Percentiles rank a stretch among this genome's conserved stretches.
Conservation (phyloP, 2,329 filamentous ascomycete genomes). For the Cadophora sp. region DNA sequence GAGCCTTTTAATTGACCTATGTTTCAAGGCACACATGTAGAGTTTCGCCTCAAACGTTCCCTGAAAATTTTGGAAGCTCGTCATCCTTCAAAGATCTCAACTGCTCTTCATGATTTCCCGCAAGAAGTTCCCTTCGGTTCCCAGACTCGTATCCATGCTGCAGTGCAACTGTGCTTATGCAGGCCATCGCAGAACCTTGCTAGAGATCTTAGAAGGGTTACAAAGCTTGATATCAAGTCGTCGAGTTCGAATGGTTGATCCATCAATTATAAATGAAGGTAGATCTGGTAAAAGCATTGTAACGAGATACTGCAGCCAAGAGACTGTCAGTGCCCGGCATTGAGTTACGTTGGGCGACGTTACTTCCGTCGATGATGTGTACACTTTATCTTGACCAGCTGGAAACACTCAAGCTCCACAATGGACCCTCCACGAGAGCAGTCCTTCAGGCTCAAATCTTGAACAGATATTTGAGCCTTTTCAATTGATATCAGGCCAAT, state of each 20-base stretch:
- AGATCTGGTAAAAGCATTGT: not conserved
- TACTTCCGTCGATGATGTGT: not conserved
- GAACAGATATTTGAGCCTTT: no score
- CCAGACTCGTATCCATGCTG: not conserved
- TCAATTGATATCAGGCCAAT: not conserved
- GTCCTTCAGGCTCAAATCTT: not conserved
- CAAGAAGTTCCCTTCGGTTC: not conserved
- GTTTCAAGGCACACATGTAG: not conserved
- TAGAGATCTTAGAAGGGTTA: not conserved
- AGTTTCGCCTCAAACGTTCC: not conserved
- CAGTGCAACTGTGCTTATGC: not conserved
- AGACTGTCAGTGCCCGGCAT: not conserved
- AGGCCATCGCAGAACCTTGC: not conserved
- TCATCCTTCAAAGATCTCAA: not conserved
- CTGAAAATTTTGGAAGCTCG: not conserved
- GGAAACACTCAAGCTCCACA: not conserved
- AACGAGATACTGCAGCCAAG: not conserved
- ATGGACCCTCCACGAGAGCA: not conserved
- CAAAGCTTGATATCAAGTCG: not conserved
- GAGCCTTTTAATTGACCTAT: not conserved
- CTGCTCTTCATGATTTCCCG: not conserved
- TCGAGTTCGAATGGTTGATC: not conserved
- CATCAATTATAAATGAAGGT: not conserved
- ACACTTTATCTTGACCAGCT: not conserved
- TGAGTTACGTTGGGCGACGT: not conserved